Evolutionary conservation across 2,329 filamentous ascomycete species (phyloP), one percentile per base, ranked within the genome.

Genomic region (Penicillium sp.): DNA sequence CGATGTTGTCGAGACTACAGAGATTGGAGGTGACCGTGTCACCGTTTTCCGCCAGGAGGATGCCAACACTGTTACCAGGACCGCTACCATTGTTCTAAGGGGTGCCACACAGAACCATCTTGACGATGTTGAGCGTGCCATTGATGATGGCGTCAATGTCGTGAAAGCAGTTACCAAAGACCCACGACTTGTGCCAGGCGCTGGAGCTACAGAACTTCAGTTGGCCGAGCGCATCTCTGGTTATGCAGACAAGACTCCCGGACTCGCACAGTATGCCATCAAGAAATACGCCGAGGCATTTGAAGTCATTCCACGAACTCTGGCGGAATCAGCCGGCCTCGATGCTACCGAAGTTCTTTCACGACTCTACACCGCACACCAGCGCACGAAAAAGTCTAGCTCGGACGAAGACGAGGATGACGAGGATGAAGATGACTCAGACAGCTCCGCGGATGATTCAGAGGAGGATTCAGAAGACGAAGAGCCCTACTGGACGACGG

Each of bases 161-260:
- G 89, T 99, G 74, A 99, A 99, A 80, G 94, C 94, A 63, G 95
- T 99, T 72, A 97, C 94, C 60, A 90, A 90, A 72, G 95, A 99
- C 71, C 80, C 93, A 6, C 84, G 92, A 62, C 82, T 99, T 58
- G 92, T 99, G 0, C 91, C 94, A 38, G 94, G 94, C 63, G 94
- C 94, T 28, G 95, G 94, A 67, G 93, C 94, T 48, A 91, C 93
- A 61, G 94, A 99, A 76, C 87, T 95, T 73, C 90, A 97, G 77
- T 84, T 99, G 59, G 88, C 96, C 52, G 91, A 96, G 80, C 86
- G 91, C 69, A 89, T 99, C 80, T 89, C 90, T 68, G 87, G 89
- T 21, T 88, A 92, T 60, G 94, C 89, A 42, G 94, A 97, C 74
- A 93, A 89, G 79, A 97, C 94, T 1, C 87, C 92, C 1, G 95